Base-by-base conservation (phyloP, 108 stramenopile genomes). In the Stephanodiscus minutulus region DNA sequence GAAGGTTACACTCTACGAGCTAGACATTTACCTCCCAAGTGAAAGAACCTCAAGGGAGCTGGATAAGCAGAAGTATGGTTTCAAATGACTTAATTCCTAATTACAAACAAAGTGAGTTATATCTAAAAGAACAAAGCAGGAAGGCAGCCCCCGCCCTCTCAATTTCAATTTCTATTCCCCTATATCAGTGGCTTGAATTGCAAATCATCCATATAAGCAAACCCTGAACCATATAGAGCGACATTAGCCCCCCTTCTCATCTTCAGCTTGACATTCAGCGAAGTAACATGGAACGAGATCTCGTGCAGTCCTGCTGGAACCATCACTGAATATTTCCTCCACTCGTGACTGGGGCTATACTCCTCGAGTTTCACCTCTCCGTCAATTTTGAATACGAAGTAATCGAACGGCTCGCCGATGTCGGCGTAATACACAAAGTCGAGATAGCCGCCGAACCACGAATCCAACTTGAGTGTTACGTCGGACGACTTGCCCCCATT, bases 121-220 rank as follows among this genome's bases (percentile, higher is more conserved):
- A n/a, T n/a, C n/a, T n/a, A n/a, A n/a, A n/a, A n/a, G n/a, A n/a
- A n/a, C 39, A 7, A 39, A 39, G 10, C 11, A 9, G 7, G 39
- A 8, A 11, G 39, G 8, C 39, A 39, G 39, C 39, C 39, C 39
- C 39, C 39, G 7, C 35, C 7, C 5, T 11, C 39, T 39, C 39
- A 7, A n/a, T n/a, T 39, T 39, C 8, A 39, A 39, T 39, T 8
- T 11, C 35, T 8, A 11, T 39, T 11, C 11, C 39, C 39, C 8
- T 39, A 39, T 39, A 39, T 39, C 57, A 58, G 18, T 29, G 57
- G 35, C 57, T 7, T 33, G 15, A 58, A 33, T n/a, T 58, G n/a
- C 57, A 65, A 50, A 49, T 65, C 47, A 65, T 65, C 64, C 24
- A 65, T 8, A 52, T 65, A 65, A 7, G 52, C 25, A 31, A 65